Evolutionary conservation across 1,139 yeast genomes (phyloP).

Genomic region (Candida sojae): DNA sequence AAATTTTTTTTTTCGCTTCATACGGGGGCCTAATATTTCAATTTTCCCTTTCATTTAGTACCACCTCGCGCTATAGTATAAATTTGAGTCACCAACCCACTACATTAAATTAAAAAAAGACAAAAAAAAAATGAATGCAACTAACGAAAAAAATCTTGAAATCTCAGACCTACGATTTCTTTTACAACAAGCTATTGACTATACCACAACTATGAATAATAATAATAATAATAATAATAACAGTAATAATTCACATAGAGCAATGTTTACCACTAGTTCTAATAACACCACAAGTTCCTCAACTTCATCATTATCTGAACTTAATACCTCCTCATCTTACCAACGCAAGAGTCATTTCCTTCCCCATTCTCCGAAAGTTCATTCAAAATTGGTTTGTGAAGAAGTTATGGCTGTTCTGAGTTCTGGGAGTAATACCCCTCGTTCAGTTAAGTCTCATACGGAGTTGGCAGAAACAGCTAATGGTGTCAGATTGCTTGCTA

Average conservation of each 20-base stretch:
- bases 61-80: no score
- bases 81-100: no score
- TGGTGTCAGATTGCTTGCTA: slow-evolving; percentile 79
- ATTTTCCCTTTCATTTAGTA: no score
- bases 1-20: no score
- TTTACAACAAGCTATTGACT: neutral
- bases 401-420: slow-evolving; percentile 11
- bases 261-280: neutral
- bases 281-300: slow-evolving; percentile 6
- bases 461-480: slow-evolving; percentile 83
- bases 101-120: neutral
- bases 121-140: neutral
- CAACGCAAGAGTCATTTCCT: slow-evolving; percentile 1
- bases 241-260: neutral
- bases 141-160: slow-evolving; percentile 1
- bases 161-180: slow-evolving; percentile 2
- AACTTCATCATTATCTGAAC: slow-evolving; percentile 1
- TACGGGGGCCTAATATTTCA: no score
- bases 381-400: slow-evolving; percentile 36
- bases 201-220: neutral
- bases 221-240: neutral
- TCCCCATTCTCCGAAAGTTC: slow-evolving; percentile 28
- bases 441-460: slow-evolving; percentile 63
- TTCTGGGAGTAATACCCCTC: slow-evolving; percentile 26
- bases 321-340: slow-evolving; percentile 5